Base-by-base conservation (phyloP, 768 basidiomycete genomes). In the Fomitopsis pulvina region DNA sequence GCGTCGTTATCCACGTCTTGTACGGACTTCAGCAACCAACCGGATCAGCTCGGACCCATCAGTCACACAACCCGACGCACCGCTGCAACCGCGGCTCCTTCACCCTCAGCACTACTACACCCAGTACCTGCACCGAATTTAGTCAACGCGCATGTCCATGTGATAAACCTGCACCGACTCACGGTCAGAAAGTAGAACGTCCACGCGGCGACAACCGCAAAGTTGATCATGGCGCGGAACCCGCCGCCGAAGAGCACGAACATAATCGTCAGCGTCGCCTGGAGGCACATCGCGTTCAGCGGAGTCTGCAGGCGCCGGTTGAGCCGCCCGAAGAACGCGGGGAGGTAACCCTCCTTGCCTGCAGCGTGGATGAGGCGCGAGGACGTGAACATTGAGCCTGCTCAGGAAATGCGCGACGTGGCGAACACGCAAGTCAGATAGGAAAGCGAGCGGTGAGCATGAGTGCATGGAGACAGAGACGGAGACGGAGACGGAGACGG, bases 11-110 rank as follows among this genome's bases (percentile, higher is more conserved):
- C 84, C 85, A 96, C 4, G 92, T 88, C 60, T 81, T 88, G 64
- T 98, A 98, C 1, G 95, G 95, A 50, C 93, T 89, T 52, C n/a
- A 37, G 16, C 30, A 7, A 16, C 30, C 50, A 50, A 21, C 10
- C 47, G 34, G 34, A 30, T 44, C 29, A 45, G 41, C 14, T 49
- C 21, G 41, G 41, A 40, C 41, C 2, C 24, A 29, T 43, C 14
- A 25, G n/a, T n/a, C 7, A 47, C 10, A 18, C 26, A 41, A 42
- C 38, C 43, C 22, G 6, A 25, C 68, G 47, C 49, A 81, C 89
- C 91, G 78, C 60, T 92, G 84, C 10, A 99, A 72, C 57, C 81
- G 76, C 0, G 95, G 95, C 65, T 99, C 95, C 62, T 91, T 92
- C 8, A 95, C 69, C 26, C 95, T 80, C 32, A 98, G 68, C 46